Percentiles rank a stretch among this genome's conserved stretches.
These are phyloP conservation scores for Auricularia cornea DNA, from an alignment of 768 basidiomycete species.

Conservation along the genomic window DNA sequence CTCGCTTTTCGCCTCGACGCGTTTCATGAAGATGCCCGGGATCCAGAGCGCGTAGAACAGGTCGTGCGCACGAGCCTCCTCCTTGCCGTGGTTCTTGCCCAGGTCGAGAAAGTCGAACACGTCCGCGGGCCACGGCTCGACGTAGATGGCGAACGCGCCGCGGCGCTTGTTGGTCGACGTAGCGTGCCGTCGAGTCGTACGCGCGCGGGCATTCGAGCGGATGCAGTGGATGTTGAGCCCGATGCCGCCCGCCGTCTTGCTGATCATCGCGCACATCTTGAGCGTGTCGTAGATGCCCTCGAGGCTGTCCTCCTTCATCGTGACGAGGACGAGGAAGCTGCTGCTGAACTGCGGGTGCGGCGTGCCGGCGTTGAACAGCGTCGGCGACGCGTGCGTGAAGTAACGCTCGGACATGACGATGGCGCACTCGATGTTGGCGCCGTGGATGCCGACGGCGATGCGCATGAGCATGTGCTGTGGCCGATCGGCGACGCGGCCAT, in stretches of 20 bases:
- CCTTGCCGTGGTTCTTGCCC: constrained; percentile 98
- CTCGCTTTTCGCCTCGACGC: constrained; percentile 78
- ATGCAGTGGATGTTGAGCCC: constrained; percentile 95
- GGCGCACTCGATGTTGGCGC: constrained; percentile 75
- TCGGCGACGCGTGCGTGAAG: constrained; percentile 98
- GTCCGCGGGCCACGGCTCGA: constrained; percentile 98
- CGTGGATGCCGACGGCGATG: constrained; percentile 96
- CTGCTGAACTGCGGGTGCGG: constrained; percentile 80
- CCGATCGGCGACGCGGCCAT: constrained; percentile 91
- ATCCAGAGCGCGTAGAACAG: constrained; percentile 99
- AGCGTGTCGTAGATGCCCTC: constrained; percentile 99
- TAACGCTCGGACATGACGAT: constrained; percentile 95
- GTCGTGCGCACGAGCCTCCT: constrained; percentile 92
- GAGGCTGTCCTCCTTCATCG: constrained; percentile 99
- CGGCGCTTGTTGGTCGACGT: constrained; percentile 99
- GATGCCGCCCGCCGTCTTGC: constrained; percentile 97
- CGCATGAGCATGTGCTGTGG: constrained; percentile 99
- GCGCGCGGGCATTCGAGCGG: constrained; percentile 93
- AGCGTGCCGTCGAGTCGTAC: constrained; percentile 95
- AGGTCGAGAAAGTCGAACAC: constrained; percentile 96
- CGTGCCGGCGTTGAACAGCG: constrained; percentile 96
- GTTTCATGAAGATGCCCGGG: constrained; percentile 97
- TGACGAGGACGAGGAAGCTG: constrained; percentile 95
- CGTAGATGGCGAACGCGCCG: constrained; percentile 97
- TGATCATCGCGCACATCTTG: constrained; percentile 98